Conservation (phyloP, 371 early-diverging fungal species). For the Mucor irregularis region DNA sequence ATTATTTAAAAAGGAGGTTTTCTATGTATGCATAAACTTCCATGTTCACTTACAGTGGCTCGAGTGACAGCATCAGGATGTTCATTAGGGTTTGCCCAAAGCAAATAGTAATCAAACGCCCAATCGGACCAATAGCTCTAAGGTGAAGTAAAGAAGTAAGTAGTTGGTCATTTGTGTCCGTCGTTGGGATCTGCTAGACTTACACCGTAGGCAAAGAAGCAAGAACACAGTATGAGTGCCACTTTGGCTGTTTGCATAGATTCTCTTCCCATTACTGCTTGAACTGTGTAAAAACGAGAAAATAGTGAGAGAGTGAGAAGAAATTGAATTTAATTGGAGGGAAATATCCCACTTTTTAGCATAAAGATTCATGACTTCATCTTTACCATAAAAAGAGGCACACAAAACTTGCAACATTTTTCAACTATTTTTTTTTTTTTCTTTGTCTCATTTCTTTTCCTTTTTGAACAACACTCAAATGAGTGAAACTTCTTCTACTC, state of each 20-base stretch:
- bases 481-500: background rate
- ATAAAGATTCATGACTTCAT: background rate
- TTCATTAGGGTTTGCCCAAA: constrained; percentile 40
- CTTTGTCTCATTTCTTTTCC: constrained; percentile 1
- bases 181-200: background rate
- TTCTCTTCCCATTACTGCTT: constrained; percentile 20
- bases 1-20: background rate
- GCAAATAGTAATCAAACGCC: constrained; percentile 46
- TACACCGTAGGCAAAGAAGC: constrained; percentile 53
- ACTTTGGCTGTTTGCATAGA: constrained; percentile 40
- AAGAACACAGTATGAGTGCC: constrained; percentile 43
- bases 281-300: background rate
- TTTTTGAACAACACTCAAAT: background rate
- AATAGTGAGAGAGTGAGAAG: background rate
- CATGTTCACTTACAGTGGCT: constrained; percentile 30
- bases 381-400: background rate
- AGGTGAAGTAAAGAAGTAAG: background rate
- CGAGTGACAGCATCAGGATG: constrained; percentile 39
- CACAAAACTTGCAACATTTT: background rate
- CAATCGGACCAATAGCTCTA: constrained; percentile 53
- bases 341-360: no score
- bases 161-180: background rate
- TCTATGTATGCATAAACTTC: no score
- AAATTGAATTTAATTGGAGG: no score
- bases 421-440: background rate